These are phyloP conservation scores for Centaurea solstitialis DNA, from an alignment of 129 eudicot species.

Conservation along the genomic window DNA sequence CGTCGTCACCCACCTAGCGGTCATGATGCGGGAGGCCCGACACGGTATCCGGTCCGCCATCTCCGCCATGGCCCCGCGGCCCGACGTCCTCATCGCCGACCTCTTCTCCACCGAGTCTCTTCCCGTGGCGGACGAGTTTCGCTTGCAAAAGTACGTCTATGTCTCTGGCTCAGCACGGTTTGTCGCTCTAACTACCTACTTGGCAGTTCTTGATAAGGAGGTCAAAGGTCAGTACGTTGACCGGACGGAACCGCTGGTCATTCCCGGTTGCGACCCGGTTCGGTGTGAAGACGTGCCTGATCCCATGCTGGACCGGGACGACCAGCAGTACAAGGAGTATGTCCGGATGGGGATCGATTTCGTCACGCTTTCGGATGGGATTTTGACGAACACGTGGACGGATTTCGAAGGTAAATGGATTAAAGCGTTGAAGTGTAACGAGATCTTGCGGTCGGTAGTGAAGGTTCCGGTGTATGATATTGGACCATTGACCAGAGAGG, in stretches of 20 bases:
- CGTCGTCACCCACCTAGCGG: constrained; percentile 34
- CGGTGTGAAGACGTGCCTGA: constrained; percentile 53
- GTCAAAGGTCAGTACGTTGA: constrained; percentile 54
- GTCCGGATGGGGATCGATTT: constrained; percentile 30
- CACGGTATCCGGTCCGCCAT: constrained; percentile 37
- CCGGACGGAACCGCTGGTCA: constrained; percentile 31
- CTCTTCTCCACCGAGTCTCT: constrained; percentile 41
- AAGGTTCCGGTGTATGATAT: constrained; percentile 59
- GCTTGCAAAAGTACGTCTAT: constrained; percentile 44
- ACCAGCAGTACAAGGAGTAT: constrained; percentile 41
- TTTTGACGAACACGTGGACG: constrained; percentile 60
- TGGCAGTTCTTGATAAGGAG: constrained; percentile 45
- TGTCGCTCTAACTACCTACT: constrained; percentile 31
- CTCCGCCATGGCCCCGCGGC: constrained; percentile 33
- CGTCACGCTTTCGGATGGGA: constrained; percentile 38
- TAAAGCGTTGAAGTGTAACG: constrained; percentile 28
- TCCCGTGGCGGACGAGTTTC: constrained; percentile 52
- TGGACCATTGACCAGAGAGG: constrained; percentile 50
- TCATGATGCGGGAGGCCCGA: constrained; percentile 46
- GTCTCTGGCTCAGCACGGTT: constrained; percentile 41
- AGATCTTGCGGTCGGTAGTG: constrained; percentile 20
- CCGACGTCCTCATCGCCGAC: constrained; percentile 42
- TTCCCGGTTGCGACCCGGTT: constrained; percentile 63
- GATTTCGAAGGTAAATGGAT: constrained; percentile 44
- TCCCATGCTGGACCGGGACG: constrained; percentile 55